Evolutionary conservation across 495 filamentous ascomycete genomes (phyloP).

Genomic region (Coniosporium apollinis): DNA sequence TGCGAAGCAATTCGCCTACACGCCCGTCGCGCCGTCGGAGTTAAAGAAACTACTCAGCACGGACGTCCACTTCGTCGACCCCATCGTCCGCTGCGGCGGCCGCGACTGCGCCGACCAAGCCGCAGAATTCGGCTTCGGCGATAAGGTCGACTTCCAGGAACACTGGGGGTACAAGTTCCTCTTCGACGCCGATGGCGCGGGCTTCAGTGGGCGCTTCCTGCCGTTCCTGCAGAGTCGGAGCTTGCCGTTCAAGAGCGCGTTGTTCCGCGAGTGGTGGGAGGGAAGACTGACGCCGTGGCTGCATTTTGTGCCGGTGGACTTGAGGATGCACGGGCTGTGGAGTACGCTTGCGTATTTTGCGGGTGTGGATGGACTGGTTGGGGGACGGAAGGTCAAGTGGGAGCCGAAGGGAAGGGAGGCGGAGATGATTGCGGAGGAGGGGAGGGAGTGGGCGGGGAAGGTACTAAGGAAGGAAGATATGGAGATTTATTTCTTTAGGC

Average conservation of each 20-base stretch:
- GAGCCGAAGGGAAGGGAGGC: constrained; percentile 30
- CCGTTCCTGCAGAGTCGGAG: constrained; percentile 44
- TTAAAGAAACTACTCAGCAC: constrained; percentile 8
- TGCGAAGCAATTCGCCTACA: constrained; percentile 7
- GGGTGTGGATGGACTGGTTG: constrained; percentile 10
- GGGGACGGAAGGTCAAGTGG: constrained; percentile 5
- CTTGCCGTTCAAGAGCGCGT: constrained; percentile 43
- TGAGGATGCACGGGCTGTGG: constrained; percentile 30
- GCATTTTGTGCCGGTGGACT: constrained; percentile 63
- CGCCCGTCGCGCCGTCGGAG: constrained; percentile 1
- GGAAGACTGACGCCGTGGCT: constrained; percentile 53
- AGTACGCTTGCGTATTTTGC: constrained; percentile 20
- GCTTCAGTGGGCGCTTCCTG: constrained; percentile 45
- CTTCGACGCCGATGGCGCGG: constrained; percentile 53
- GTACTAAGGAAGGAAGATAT: constrained; percentile 64
- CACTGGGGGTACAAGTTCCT: constrained; percentile 49
- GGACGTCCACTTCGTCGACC: constrained; percentile 22
- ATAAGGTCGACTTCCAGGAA: constrained; percentile 34
- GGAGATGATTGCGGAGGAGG: constrained; percentile 48
- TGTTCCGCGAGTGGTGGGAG: constrained; percentile 66
- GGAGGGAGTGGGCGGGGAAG: constrained; percentile 43
- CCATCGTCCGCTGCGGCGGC: constrained; percentile 35
- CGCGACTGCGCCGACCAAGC: constrained; percentile 33
- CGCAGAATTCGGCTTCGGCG: constrained; percentile 29
- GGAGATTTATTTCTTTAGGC: constrained; percentile 65